Base-by-base conservation (phyloP, 2,329 filamentous ascomycete species). In the Aspergillus luchuensis region DNA sequence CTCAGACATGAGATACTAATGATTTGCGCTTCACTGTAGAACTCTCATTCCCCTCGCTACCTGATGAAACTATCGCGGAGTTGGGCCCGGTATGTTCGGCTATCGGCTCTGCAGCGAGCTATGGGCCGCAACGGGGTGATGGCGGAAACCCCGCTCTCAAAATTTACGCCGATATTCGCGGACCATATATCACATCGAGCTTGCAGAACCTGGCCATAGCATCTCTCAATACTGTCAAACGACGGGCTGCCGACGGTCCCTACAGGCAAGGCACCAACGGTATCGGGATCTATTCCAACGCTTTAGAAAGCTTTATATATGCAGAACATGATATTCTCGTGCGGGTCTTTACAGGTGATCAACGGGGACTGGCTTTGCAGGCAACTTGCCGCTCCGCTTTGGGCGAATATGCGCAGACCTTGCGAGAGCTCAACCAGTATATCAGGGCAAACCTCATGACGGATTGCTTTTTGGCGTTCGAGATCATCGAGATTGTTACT, bases 401-500 rank as follows among this genome's bases (percentile, higher is more conserved):
- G 62, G 84, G 87, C 7, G 92, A 97, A 70, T 90, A 98, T 67
- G 88, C 90, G 5, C 88, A 91, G 67, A 97, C 95, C 0, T 78
- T 98, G 57, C 87, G 91, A 28, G 94, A 98, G 71, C 83, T 99
- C 33, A 97, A 98, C 74, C 84, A 86, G 53, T 93, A 97, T 71
- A 92, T 98, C 76, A 92, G 93, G 72, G 81, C 85, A 43, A 93
- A 97, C 71, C 80, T 97, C 41, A 86, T 88, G 66, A 97, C 92
- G 0, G 95, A 99, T 75, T 98, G 94, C 76, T 98, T 91, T 74
- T 84, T 99, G 52, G 92, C 92, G 7, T 99, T 96, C 74, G 95
- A 99, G 73, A 91, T 98, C 33, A 91, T 96, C 33, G 94, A 97
- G 70, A 91, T 97, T 62, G 87, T 98, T 50, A 91, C 91, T 0